Base-by-base conservation (phyloP, 345 rosid genomes). In the Rubroshorea leprosula region DNA sequence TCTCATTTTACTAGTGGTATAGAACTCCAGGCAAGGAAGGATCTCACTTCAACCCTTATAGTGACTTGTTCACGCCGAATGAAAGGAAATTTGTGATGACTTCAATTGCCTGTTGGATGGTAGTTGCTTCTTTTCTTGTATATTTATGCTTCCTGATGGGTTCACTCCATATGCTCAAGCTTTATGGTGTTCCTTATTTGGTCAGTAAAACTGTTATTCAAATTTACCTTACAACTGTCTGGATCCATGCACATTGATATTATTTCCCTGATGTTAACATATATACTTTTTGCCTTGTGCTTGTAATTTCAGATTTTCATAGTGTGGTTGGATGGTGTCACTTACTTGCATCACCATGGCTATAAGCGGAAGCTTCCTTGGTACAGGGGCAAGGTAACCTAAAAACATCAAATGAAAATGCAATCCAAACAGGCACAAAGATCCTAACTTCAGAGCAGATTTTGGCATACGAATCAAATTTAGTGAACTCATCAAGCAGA, bases 1-100 rank as follows among this genome's bases (percentile, higher is more conserved):
- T 15, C 23, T 43, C 46, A 5, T 10, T 15, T 16, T 22, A 19
- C 14, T 59, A 91, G 98, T 86, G 86, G 85, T 21, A 64, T 39
- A 70, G 98, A 76, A 84, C 92, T 72, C 98, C 98, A 18, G 98
- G 98, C 21, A 92, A 92, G 75, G 76, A 77, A 60, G 98, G 98
- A 1, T 92, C 98, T 44, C 98, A 92, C 57, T 92, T 79, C 80
- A 72, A 80, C 54, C 96, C 98, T 19, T 58, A 77, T 60, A 84
- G 98, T 61, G 64, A 74, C 55, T 57, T 92, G 63, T 92, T 92
- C 58, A 65, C 69, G 1, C 83, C 87, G 5, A 76, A 66, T 31
- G 98, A 92, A 65, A 81, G 87, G 61, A 78, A 76, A 27, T 81
- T 78, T 51, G 74, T 86, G 16, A 60, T 75, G 22, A 92, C 78